Evolutionary conservation across 768 basidiomycete species (phyloP), one percentile per base, ranked within the genome.

Genomic region (Cystobasidiopsis lactophilus): DNA sequence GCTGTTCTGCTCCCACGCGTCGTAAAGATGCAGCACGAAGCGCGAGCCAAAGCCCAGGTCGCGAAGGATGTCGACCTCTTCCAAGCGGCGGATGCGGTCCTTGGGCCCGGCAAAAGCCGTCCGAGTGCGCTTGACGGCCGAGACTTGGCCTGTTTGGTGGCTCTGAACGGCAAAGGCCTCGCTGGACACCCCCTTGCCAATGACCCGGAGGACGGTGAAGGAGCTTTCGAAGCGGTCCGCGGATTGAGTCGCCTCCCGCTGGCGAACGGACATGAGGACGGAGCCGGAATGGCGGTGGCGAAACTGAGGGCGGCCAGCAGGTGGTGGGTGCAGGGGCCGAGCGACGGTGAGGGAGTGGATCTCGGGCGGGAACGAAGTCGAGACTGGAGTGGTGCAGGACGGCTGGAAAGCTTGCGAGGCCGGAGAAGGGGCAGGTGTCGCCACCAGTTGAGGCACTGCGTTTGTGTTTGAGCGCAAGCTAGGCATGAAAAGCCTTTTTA

Each of bases 1-100:
- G 48, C 83, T 79, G 50, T 79, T 76, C 65, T 93, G 80, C 67
- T 98, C 93, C 93, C 93, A 96, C 57, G 85, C 88, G 68, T 93
- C 85, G 55, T 86, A 72, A 62, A 88, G 91, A 18, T 74, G 74
- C 31, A 98, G 73, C 16, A 95, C 78, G 66, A 93, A 86, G 0
- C 81, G 62, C 7, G 59, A 57, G 1, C 27, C 33, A 49, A 69
- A 60, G 1, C 67, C 65, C 5, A 96, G 76, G 63, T 82, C 79
- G 56, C 80, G 77, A 38, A 96, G 73, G 57, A 91, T 79, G 58
- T 91, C 82, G 35, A 89, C 85, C 70, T 98, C 93, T 65, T 98
- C 93, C 14, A 84, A 75, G 59, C 95, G 74, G 33, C 91, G 85
- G 7, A 70, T 89, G 83, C 91, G 74, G 69, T 93, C 89, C 67